These are phyloP conservation scores for Xylaria castorea DNA, from an alignment of 495 filamentous ascomycete species.

Conservation along the genomic window DNA sequence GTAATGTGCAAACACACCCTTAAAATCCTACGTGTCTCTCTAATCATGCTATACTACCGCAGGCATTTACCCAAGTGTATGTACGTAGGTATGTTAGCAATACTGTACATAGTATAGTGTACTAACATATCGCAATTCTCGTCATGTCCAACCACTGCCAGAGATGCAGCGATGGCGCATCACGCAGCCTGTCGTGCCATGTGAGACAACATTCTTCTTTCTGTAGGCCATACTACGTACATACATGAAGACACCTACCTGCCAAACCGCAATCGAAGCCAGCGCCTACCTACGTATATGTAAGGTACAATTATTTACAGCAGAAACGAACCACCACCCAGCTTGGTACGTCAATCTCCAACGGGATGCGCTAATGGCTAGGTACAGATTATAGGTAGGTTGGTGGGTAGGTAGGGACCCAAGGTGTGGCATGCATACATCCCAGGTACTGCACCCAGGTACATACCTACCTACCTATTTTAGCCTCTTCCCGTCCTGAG, in stretches of 20 bases:
- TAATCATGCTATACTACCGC: background rate
- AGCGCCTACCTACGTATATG: background rate
- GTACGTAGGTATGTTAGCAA: background rate
- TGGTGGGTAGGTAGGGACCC: background rate
- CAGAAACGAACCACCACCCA: background rate
- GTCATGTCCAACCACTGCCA: background rate
- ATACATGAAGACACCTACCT: constrained; percentile 13
- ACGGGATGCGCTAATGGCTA: background rate
- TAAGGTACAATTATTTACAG: background rate
- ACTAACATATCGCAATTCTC: background rate
- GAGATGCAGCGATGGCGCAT: constrained; percentile 16
- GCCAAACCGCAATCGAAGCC: background rate
- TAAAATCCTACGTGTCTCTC: background rate
- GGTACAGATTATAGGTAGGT: background rate
- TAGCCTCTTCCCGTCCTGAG: constrained; percentile 13
- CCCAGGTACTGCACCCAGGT: background rate
- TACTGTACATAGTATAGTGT: background rate
- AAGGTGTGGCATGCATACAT: constrained; percentile 6
- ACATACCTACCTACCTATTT: constrained; percentile 9
- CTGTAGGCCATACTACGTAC: background rate
- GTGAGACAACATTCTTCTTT: constrained; percentile 16
- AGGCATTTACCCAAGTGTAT: background rate
- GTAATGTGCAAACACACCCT: background rate
- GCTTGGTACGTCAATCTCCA: background rate
- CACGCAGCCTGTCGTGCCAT: constrained; percentile 23